These are phyloP conservation scores for Colletotrichum sp. DNA, from an alignment of 2,329 filamentous ascomycete genomes.

Conservation along the genomic window DNA sequence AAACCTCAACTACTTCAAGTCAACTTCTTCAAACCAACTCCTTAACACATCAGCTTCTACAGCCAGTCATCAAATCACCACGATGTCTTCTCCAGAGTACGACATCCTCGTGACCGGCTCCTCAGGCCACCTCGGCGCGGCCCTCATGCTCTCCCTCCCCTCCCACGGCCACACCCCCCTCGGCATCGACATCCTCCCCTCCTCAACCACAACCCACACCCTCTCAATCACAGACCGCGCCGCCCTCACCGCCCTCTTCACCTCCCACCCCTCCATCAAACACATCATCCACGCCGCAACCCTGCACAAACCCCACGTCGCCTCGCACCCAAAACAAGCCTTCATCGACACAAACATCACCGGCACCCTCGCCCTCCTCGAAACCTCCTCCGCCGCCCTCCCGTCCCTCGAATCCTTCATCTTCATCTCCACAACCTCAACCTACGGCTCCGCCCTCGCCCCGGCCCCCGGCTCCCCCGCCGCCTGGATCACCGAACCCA, in stretches of 20 bases:
- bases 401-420: conserved; percentile 41
- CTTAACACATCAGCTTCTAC: not conserved
- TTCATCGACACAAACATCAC: conserved; percentile 51
- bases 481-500: conserved; percentile 48
- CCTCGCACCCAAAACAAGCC: conserved; percentile 45
- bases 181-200: conserved; percentile 48
- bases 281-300: conserved; percentile 51
- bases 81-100: not conserved
- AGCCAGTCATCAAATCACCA: no score
- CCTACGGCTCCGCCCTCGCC: conserved; percentile 45
- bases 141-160: conserved; percentile 48
- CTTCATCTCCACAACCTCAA: conserved; percentile 51
- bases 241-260: conserved; percentile 36
- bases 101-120: conserved; percentile 50
- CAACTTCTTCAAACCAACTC: not conserved
- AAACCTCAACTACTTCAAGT: not conserved
- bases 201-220: conserved; percentile 37
- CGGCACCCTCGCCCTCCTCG: conserved; percentile 46
- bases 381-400: conserved; percentile 35
- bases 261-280: conserved; percentile 32
- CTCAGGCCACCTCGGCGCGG: conserved; percentile 49
- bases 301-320: conserved; percentile 52
- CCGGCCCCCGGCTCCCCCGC: conserved; percentile 39
- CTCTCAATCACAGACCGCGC: conserved; percentile 41
- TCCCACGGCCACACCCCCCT: conserved; percentile 42